A percentile compares a stretch with the other conserved stretches of the same genome.
phyloP scores from a whole-genome alignment of 2,329 filamentous ascomycete species.

The Elsinoe necatrix region DNA sequence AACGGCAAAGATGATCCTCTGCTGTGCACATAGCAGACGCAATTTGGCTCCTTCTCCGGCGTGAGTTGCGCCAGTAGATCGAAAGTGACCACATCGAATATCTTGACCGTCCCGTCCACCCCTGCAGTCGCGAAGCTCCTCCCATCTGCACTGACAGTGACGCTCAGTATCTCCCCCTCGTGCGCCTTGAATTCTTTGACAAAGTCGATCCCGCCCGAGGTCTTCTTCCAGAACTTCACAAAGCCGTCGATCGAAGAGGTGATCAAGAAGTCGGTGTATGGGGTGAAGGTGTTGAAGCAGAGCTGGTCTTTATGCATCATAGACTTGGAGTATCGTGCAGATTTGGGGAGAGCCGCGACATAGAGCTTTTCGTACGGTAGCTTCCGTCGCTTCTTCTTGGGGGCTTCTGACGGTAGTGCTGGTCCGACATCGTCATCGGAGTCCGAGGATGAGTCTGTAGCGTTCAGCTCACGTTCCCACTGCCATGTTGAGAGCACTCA shows the following conservation, averaged over 20 bases:
- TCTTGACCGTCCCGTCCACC: constrained; percentile 67
- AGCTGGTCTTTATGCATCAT: constrained; percentile 98
- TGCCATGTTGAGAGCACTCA: not conserved
- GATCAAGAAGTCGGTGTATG: constrained; percentile 87
- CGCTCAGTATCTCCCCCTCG: constrained; percentile 70
- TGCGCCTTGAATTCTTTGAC: constrained; percentile 97
- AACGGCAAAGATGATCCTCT: constrained; percentile 81
- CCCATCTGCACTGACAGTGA: constrained; percentile 81
- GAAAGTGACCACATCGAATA: constrained; percentile 57
- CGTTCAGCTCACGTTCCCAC: not conserved
- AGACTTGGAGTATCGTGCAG: constrained; percentile 80
- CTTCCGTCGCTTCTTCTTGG: constrained; percentile 83
- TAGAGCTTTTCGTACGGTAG: constrained; percentile 95
- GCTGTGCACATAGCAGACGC: constrained; percentile 85
- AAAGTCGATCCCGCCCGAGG: constrained; percentile 82
- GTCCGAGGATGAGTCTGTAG: constrained; percentile 51
- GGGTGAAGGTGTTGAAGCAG: constrained; percentile 78
- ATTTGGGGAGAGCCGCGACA: constrained; percentile 75
- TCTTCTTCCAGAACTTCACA: constrained; percentile 99
- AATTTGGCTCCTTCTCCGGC: constrained; percentile 66
- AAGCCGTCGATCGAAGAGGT: constrained; percentile 91
- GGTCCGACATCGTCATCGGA: constrained; percentile 79
- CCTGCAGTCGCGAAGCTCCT: constrained; percentile 89
- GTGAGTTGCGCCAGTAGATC: constrained; percentile 75
- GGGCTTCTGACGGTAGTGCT: constrained; percentile 69